These are phyloP conservation scores for Balamuthia mandrillaris DNA, from an alignment of 208 protist genomes.

Conservation along the genomic window DNA sequence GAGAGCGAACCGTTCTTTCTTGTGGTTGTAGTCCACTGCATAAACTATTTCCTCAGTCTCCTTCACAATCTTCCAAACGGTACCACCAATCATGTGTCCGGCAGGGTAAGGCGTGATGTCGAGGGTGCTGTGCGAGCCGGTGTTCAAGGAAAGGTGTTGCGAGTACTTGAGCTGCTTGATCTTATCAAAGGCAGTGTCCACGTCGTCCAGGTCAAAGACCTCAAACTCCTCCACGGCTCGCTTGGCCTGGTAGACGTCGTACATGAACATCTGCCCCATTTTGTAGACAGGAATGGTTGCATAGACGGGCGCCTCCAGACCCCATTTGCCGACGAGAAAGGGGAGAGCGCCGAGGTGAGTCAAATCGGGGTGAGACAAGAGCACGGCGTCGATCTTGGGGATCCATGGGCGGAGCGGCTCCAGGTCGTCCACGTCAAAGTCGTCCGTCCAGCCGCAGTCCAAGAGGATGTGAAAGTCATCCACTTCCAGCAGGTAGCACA, in stretches of 20 bases:
- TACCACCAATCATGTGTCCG: constrained; percentile 74
- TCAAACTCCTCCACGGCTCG: constrained; percentile 54
- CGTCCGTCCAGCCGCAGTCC: constrained; percentile 80
- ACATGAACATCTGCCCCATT: constrained; percentile 79
- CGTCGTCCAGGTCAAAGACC: constrained; percentile 70
- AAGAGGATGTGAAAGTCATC: constrained; percentile 79
- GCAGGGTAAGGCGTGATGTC: constrained; percentile 57
- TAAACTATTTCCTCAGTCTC: constrained; percentile 82
- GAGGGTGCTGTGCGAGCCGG: not conserved
- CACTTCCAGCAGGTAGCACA: constrained; percentile 71
- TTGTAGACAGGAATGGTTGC: constrained; percentile 73
- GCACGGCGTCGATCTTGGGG: constrained; percentile 63
- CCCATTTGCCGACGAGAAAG: constrained; percentile 65
- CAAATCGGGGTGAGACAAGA: constrained; percentile 79
- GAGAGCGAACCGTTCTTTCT: constrained; percentile 61
- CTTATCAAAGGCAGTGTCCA: constrained; percentile 66
- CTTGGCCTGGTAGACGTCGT: constrained; percentile 66
- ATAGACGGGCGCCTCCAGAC: constrained; percentile 73
- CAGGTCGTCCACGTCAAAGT: constrained; percentile 65
- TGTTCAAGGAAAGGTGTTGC: constrained; percentile 44
- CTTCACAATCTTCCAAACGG: constrained; percentile 80
- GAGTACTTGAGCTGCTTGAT: constrained; percentile 62
- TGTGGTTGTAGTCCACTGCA: constrained; percentile 81
- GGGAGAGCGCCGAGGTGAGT: constrained; percentile 75
- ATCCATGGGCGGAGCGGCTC: constrained; percentile 53